Conservation (phyloP, 768 basidiomycete species). For the Mycena indigotica region DNA sequence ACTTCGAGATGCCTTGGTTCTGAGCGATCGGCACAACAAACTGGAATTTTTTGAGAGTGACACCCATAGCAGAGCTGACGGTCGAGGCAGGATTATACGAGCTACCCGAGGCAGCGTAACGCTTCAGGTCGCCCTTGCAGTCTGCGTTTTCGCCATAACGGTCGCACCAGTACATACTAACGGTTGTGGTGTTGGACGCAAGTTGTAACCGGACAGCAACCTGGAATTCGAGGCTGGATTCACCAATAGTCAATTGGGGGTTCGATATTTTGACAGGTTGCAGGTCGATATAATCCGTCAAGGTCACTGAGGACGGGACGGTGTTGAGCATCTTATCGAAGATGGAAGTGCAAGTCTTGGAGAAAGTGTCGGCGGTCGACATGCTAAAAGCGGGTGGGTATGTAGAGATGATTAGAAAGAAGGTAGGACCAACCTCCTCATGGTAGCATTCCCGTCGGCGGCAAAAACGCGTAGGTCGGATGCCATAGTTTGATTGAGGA, state of each 20-base stretch:
- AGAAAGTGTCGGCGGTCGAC: conserved; percentile 10
- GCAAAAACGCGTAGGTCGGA: conserved; percentile 46
- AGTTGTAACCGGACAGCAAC: conserved; percentile 19
- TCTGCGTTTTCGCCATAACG: conserved; percentile 15
- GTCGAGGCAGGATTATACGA: not conserved
- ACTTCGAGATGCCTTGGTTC: conserved; percentile 22
- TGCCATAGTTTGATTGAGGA: conserved; percentile 35
- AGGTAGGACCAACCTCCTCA: conserved; percentile 36
- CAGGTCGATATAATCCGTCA: conserved; percentile 23
- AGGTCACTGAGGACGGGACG: conserved; percentile 22
- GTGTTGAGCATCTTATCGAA: conserved; percentile 28
- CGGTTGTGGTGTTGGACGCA: conserved; percentile 3
- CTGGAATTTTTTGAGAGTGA: conserved; percentile 19
- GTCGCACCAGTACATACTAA: conserved; percentile 25
- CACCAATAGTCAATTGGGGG: conserved; percentile 16
- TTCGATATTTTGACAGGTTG: conserved; percentile 19
- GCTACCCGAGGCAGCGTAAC: conserved; percentile 8
- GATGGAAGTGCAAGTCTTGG: conserved; percentile 18
- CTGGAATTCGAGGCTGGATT: conserved; percentile 16
- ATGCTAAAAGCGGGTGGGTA: conserved; percentile 22
- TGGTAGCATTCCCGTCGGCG: conserved; percentile 42
- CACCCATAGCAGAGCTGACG: conserved; percentile 16
- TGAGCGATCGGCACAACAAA: conserved; percentile 24
- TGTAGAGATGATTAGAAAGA: conserved; percentile 12
- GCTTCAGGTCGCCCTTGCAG: conserved; percentile 10